Percentiles rank a stretch among this genome's conserved stretches.
phyloP scores from a whole-genome alignment of 2,329 filamentous ascomycete genomes.

The Leptographium lundbergii region DNA sequence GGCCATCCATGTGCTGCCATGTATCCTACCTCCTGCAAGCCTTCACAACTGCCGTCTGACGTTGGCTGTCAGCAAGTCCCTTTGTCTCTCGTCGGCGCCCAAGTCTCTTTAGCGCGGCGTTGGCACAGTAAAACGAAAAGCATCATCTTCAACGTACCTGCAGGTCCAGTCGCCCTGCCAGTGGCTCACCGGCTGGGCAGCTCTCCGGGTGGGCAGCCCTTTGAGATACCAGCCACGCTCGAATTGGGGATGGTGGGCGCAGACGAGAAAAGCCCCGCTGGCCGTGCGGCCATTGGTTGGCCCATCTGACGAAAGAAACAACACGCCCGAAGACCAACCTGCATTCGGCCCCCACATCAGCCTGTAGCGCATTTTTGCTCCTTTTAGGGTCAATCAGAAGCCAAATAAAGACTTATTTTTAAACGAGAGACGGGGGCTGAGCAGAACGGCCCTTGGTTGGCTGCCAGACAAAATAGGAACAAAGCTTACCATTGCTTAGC shows the following conservation, averaged over 20 bases:
- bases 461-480: not conserved
- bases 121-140: not conserved
- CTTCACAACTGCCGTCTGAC: too few relatives aligned
- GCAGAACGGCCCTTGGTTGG: not conserved
- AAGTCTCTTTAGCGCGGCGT: not conserved
- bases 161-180: not conserved
- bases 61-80: not conserved
- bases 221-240: not conserved
- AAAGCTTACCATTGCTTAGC: not conserved
- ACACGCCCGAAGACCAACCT: too few relatives aligned
- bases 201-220: not conserved
- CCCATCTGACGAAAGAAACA: not conserved
- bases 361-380: not conserved
- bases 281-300: not conserved
- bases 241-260: too few relatives aligned
- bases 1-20: not conserved
- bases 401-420: not conserved
- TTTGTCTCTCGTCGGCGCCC: not conserved
- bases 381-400: not conserved
- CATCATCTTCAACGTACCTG: not conserved
- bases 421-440: not conserved
- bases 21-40: not conserved
- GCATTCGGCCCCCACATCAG: not conserved
- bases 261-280: not conserved
- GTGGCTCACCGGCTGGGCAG: not conserved